Evolutionary conservation across 116 monocot species (phyloP).

Genomic region (Thalassia testudinum): DNA sequence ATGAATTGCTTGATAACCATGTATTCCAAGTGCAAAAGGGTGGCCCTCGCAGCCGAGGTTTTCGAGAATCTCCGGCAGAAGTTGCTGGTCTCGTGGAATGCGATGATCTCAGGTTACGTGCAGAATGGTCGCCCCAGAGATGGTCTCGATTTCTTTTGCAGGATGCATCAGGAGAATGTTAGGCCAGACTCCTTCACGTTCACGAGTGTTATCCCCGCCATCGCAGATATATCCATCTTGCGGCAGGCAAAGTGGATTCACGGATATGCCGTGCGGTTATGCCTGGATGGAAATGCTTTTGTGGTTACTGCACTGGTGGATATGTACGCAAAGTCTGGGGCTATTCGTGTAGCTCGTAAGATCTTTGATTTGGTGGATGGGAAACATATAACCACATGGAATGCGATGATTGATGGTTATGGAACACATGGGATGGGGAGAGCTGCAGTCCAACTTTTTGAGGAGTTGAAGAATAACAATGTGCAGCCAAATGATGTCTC

Average conservation of each 20-base stretch:
- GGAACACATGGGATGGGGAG: conserved; percentile 49
- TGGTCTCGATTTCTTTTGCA: conserved; percentile 38
- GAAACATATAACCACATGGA: conserved; percentile 59
- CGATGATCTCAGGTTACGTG: conserved; percentile 65
- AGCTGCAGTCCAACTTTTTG: conserved; percentile 37
- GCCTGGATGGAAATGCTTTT: conserved; percentile 30
- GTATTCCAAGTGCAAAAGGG: conserved; percentile 70
- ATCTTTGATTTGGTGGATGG: conserved; percentile 37
- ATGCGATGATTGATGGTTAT: conserved; percentile 83
- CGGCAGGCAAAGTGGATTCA: conserved; percentile 65
- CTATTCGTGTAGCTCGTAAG: conserved; percentile 26
- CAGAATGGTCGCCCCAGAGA: conserved; percentile 36
- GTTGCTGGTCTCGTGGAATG: conserved; percentile 73
- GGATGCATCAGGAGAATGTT: conserved; percentile 26
- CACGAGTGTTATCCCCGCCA: conserved; percentile 56
- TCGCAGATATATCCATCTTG: conserved; percentile 45
- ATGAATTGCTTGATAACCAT: conserved; percentile 68
- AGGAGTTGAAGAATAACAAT: conserved; percentile 42
- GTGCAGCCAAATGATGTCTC: conserved; percentile 48
- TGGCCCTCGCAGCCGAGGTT: conserved; percentile 32
- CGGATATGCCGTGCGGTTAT: conserved; percentile 33
- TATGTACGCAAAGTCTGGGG: conserved; percentile 64
- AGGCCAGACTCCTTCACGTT: conserved; percentile 75
- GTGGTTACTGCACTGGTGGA: conserved; percentile 64
- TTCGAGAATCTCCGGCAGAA: conserved; percentile 27